Base-by-base conservation (phyloP, 1,139 yeast species). In the Kurtzmaniella quercitrusa region DNA sequence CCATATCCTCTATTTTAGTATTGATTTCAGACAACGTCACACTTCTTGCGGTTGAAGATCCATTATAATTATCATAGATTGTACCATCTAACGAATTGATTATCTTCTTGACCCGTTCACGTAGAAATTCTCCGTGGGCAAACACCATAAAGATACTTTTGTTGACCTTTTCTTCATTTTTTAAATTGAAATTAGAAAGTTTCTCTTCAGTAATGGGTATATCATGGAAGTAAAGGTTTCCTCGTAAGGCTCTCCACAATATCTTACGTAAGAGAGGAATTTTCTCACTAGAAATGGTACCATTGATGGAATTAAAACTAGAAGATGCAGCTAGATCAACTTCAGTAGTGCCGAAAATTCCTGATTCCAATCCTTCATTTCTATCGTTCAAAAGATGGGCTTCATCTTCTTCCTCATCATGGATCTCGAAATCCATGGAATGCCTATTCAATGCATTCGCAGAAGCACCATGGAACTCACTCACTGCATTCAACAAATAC, bases 51-150 rank as follows among this genome's bases (percentile, higher is more conserved):
- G 55, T 58, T 1, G 63, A 53, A 40, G 77, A 77, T 37, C 88
- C 84, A 44, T 79, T 81, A 21, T 88, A 81, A 33, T 81, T 78
- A 42, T 66, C 73, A 61, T 81, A 89, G 16, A 91, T 64, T 33
- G 75, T 71, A 1, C 97, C 96, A 53, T 88, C 97, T 48, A 93
- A 70, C 0, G 96, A 85, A 53, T 83, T 91, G 27, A 93, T 82
- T 47, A 93, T 85, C 54, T 80, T 81, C 48, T 77, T 77, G 43
- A 91, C 87, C 54, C 89, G 79, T 44, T 72, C 63, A 43, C 83
- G 72, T 48, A 91, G 75, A 44, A 79, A 70, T 40, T 81, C 82
- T 49, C 98, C 98, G 59, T 93, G 98, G 31, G 95, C 84, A 61
- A 87, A 90, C 14, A 90, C 82, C 43, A 93, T 79, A 57, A 91